Percentiles rank a stretch among this genome's conserved stretches.
These are phyloP conservation scores for Fusarium sp. DNA, from an alignment of 2,329 filamentous ascomycete genomes.

Conservation along the genomic window DNA sequence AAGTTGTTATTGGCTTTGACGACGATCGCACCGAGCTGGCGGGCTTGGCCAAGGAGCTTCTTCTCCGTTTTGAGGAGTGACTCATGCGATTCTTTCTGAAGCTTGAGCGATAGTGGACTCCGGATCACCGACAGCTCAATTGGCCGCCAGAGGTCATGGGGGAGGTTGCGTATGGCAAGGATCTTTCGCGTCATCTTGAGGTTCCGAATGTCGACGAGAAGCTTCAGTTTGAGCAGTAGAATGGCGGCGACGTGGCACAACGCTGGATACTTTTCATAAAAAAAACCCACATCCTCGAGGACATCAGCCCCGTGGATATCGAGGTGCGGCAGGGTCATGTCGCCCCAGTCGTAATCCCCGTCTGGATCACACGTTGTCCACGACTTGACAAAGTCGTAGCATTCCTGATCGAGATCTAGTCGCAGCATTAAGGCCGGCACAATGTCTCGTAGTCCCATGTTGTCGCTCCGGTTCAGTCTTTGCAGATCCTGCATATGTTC, in stretches of 20 bases:
- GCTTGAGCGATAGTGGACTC: slow-evolving; percentile 4
- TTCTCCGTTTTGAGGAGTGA: no score
- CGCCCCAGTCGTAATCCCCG: slow-evolving; percentile 1
- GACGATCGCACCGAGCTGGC: no score
- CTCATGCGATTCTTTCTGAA: neutral
- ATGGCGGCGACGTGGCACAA: neutral
- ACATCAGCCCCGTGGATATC: neutral
- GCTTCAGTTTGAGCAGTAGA: slow-evolving; percentile 18
- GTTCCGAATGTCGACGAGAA: slow-evolving; percentile 14
- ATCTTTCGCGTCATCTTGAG: slow-evolving; percentile 14
- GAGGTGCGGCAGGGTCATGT: neutral
- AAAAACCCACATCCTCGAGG: neutral
- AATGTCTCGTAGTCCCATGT: slow-evolving; percentile 36
- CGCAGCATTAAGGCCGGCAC: slow-evolving; percentile 57
- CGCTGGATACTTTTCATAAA: neutral
- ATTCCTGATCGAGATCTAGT: slow-evolving; percentile 60
- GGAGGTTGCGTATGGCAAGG: neutral
- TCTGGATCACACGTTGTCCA: slow-evolving; percentile 30
- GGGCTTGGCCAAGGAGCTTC: no score
- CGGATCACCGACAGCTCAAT: slow-evolving; percentile 10
- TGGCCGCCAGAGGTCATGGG: neutral
- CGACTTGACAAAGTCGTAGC: slow-evolving; percentile 56
- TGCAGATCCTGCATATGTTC: slow-evolving; percentile 54
- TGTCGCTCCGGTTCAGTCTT: slow-evolving; percentile 36
- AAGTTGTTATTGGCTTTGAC: neutral